Evolutionary conservation across 345 rosid species (phyloP).

Genomic region (Brassica nigra): DNA sequence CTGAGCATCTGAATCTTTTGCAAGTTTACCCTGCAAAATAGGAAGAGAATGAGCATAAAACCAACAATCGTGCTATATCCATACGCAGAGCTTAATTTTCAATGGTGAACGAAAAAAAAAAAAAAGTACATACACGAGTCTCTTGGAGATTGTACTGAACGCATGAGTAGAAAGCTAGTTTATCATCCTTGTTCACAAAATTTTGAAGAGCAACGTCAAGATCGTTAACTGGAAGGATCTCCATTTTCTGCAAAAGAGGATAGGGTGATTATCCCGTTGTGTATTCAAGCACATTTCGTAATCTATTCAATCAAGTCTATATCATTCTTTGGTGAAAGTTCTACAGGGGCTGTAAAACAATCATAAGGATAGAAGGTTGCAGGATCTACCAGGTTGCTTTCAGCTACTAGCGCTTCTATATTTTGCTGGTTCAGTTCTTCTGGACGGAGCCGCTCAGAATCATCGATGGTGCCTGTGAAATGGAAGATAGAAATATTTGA

Average conservation of each 20-base stretch:
- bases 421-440: constrained; percentile 98
- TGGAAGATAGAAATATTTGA: constrained; percentile 24
- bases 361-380: constrained; percentile 19
- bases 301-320: constrained; percentile 17
- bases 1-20: constrained; percentile 65
- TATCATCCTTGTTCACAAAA: constrained; percentile 98
- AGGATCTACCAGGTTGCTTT: constrained; percentile 79
- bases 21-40: constrained; percentile 69
- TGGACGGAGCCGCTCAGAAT: constrained; percentile 91
- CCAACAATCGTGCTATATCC: not conserved
- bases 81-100: not conserved
- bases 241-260: constrained; percentile 84
- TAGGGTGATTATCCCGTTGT: constrained; percentile 20
- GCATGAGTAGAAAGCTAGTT: constrained; percentile 82
- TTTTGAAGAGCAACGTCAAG: constrained; percentile 90
- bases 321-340: not conserved
- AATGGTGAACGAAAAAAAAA: not conserved
- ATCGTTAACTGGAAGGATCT: constrained; percentile 94
- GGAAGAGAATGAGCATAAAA: constrained; percentile 30
- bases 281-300: constrained; percentile 21
- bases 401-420: constrained; percentile 97
- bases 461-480: constrained; percentile 67
- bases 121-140: constrained; percentile 73
- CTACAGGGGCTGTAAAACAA: constrained; percentile 3
- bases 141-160: constrained; percentile 88